Conservation (phyloP, 2,329 filamentous ascomycete genomes). For the Gnomoniopsis smithogilvyi region DNA sequence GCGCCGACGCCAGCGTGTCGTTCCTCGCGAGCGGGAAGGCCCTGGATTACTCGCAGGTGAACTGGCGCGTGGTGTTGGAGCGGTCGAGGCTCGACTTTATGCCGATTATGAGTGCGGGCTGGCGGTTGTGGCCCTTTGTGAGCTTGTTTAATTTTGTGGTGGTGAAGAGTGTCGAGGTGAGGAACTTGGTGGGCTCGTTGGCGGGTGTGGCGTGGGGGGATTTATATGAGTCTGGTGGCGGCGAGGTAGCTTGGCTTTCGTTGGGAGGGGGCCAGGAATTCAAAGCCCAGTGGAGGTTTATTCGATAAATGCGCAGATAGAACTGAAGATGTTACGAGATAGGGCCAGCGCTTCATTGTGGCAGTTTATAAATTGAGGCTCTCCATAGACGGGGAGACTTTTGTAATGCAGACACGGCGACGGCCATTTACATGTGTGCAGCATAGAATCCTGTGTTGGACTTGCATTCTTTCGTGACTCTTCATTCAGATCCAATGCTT, state of each 20-base stretch:
- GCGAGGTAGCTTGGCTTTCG: slow-evolving; percentile 21
- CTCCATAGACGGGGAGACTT: too few species aligned
- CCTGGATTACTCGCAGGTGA: slow-evolving; percentile 43
- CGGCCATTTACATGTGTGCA: too few species aligned
- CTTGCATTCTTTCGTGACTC: too few species aligned
- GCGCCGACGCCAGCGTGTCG: slow-evolving; percentile 29
- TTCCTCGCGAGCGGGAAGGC: slow-evolving; percentile 32
- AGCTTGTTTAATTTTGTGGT: slow-evolving; percentile 64
- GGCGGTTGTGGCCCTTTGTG: slow-evolving; percentile 68
- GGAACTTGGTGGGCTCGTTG: slow-evolving; percentile 63
- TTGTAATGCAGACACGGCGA: too few species aligned
- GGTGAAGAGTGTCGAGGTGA: slow-evolving; percentile 61
- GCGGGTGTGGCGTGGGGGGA: slow-evolving; percentile 68
- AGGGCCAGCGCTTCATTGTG: too few species aligned
- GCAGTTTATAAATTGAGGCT: too few species aligned
- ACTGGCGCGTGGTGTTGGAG: slow-evolving; percentile 41
- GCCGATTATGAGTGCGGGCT: slow-evolving; percentile 64
- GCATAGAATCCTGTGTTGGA: too few species aligned
- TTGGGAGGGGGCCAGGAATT: too few species aligned
- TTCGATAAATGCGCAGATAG: not conserved
- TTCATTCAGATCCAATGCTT: too few species aligned
- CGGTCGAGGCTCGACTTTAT: slow-evolving; percentile 54
- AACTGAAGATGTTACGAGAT: not conserved
- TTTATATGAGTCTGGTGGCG: slow-evolving; percentile 64
- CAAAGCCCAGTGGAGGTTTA: not conserved